These are phyloP conservation scores for Metschnikowia vanudenii DNA, from an alignment of 805 yeast genomes.

Conservation along the genomic window DNA sequence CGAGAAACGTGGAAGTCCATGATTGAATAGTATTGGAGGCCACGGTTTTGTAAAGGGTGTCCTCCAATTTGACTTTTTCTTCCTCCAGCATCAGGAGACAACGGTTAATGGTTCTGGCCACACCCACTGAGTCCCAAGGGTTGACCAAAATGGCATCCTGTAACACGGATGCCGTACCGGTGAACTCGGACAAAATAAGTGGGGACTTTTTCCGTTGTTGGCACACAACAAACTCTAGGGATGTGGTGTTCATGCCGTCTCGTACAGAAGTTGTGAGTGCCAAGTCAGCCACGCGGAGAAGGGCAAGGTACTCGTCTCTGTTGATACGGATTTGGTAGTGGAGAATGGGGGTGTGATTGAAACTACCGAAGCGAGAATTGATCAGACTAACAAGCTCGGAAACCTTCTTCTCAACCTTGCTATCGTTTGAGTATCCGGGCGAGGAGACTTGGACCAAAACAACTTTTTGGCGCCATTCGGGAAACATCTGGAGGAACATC, in stretches of 20 bases:
- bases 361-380: slow-evolving; percentile 79
- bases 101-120: slow-evolving; percentile 77
- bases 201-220: slow-evolving; percentile 75
- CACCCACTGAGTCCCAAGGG: slow-evolving; percentile 97
- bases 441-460: slow-evolving; percentile 90
- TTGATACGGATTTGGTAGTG: slow-evolving; percentile 90
- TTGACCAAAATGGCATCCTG: slow-evolving; percentile 79
- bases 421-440: slow-evolving; percentile 62
- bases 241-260: slow-evolving; percentile 96
- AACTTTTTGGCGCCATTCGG: slow-evolving; percentile 86
- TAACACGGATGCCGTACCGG: slow-evolving; percentile 77
- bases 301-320: slow-evolving; percentile 84
- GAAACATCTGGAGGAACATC: slow-evolving; percentile 82
- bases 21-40: slow-evolving; percentile 69
- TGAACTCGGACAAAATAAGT: slow-evolving; percentile 85
- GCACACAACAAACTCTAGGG: slow-evolving; percentile 86
- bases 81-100: slow-evolving; percentile 56
- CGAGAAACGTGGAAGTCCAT: slow-evolving; percentile 71
- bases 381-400: slow-evolving; percentile 78
- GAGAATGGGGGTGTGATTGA: slow-evolving; percentile 83
- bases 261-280: slow-evolving; percentile 87
- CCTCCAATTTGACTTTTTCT: slow-evolving; percentile 47
- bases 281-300: slow-evolving; percentile 84
- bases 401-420: slow-evolving; percentile 75
- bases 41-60: slow-evolving; percentile 60